Conservation (phyloP, 2,329 filamentous ascomycete genomes). For the Aspergillus sp. region DNA sequence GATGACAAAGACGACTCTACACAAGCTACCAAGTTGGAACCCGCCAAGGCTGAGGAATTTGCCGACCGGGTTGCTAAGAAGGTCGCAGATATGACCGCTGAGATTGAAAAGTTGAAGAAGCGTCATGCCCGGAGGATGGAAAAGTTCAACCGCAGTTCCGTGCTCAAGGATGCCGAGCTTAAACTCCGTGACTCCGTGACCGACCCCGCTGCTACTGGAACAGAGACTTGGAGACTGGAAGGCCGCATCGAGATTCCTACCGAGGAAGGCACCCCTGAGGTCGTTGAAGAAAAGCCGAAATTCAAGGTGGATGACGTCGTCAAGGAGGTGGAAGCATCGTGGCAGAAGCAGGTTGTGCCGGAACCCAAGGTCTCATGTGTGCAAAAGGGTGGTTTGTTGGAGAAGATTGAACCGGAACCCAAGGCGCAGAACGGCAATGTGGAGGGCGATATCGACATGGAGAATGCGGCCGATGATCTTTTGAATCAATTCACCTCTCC, state of each 20-base stretch:
- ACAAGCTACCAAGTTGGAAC: conserved; percentile 60
- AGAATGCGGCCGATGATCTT: conserved; percentile 23
- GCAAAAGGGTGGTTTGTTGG: conserved; percentile 71
- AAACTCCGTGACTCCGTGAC: conserved; percentile 65
- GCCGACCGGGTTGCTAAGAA: conserved; percentile 70
- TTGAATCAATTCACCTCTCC: conserved; percentile 43
- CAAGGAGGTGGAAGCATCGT: conserved; percentile 64
- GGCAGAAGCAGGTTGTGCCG: conserved; percentile 62
- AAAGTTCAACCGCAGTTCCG: conserved; percentile 65
- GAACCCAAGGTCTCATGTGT: conserved; percentile 65
- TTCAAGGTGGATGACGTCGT: conserved; percentile 65
- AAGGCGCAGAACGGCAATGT: conserved; percentile 28
- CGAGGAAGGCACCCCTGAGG: conserved; percentile 33
- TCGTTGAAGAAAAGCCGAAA: conserved; percentile 38
- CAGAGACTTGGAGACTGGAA: conserved; percentile 62
- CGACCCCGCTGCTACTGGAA: conserved; percentile 48
- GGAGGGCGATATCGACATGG: conserved; percentile 31
- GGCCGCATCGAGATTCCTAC: conserved; percentile 36
- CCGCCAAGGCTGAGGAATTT: conserved; percentile 78
- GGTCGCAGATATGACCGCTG: conserved; percentile 67
- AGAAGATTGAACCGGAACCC: conserved; percentile 40
- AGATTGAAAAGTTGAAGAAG: conserved; percentile 79
- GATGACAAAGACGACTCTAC: conserved; percentile 22
- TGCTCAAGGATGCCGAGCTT: conserved; percentile 69
- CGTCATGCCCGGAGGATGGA: conserved; percentile 72